These are phyloP conservation scores for Fusarium ambrosium DNA, from an alignment of 2,329 filamentous ascomycete genomes.

Conservation along the genomic window DNA sequence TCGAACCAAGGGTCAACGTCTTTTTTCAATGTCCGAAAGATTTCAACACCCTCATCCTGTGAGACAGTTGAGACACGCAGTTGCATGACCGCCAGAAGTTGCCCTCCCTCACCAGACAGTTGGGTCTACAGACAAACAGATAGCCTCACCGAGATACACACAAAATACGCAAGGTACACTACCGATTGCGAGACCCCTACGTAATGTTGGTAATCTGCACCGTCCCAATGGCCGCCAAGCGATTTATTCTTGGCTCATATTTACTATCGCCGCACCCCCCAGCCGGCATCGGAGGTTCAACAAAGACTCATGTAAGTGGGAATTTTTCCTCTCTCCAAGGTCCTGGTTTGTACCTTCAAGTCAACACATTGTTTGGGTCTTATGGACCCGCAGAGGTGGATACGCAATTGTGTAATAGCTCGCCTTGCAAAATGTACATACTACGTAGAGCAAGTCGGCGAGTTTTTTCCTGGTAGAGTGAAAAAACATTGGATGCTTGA, in stretches of 20 bases:
- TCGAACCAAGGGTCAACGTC: background rate
- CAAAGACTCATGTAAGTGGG: slow-evolving; percentile 13
- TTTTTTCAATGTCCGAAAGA: slow-evolving; percentile 1
- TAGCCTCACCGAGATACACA: background rate
- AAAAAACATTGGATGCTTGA: background rate
- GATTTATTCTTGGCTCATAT: slow-evolving; percentile 5
- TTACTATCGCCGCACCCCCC: slow-evolving; percentile 15
- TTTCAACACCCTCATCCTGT: background rate
- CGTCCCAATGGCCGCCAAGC: slow-evolving; percentile 4
- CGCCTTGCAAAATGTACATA: background rate
- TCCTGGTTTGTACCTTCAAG: background rate
- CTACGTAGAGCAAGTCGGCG: background rate
- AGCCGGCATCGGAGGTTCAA: slow-evolving; percentile 33
- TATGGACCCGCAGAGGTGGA: slow-evolving; percentile 33
- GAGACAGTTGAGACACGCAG: background rate
- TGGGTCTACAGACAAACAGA: background rate
- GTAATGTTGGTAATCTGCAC: slow-evolving; percentile 22
- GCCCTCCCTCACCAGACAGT: background rate
- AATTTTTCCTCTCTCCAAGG: slow-evolving; percentile 5
- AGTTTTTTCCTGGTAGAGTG: background rate
- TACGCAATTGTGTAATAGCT: slow-evolving; percentile 40
- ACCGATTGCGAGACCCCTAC: slow-evolving; percentile 25
- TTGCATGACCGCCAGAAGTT: background rate
- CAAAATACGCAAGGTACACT: slow-evolving; percentile 12
- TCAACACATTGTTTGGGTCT: background rate